Percentiles rank a stretch among this genome's conserved stretches.
phyloP scores from a whole-genome alignment of 345 rosid genomes.

The Draba incana region DNA sequence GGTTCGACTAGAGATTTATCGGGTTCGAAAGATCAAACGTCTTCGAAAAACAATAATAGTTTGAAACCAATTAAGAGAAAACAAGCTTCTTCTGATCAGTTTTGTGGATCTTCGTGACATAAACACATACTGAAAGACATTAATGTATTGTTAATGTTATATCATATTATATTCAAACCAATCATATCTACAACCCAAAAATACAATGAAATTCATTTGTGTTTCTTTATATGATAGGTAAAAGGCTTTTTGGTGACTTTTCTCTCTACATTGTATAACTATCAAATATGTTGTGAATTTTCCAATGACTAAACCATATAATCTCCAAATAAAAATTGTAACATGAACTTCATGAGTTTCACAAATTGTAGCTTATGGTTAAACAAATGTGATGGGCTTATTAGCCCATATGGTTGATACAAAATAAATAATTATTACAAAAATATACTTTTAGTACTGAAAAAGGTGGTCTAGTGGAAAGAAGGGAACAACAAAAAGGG shows the following conservation, averaged over 20 bases:
- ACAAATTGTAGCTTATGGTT: not conserved
- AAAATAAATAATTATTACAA: no score
- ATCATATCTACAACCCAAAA: not conserved
- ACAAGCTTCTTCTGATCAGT: constrained; percentile 48
- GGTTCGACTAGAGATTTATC: constrained; percentile 35
- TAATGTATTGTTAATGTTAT: not conserved
- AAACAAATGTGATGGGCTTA: constrained; percentile 3
- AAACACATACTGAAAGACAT: not conserved
- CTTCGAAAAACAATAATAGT: constrained; percentile 35
- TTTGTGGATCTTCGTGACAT: constrained; percentile 44
- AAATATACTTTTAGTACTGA: not conserved
- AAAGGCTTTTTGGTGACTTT: not conserved
- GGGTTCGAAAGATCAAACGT: constrained; percentile 50
- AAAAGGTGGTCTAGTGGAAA: constrained; percentile 18
- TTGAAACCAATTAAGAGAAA: constrained; percentile 46
- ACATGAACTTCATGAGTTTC: no score
- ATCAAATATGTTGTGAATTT: no score
- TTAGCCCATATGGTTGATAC: not conserved
- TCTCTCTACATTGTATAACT: not conserved
- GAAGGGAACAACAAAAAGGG: constrained; percentile 7
- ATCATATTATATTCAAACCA: constrained; percentile 24
- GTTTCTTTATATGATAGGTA: not conserved
- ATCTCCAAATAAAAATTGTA: no score
- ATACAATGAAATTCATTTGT: not conserved
- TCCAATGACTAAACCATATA: no score